Conservation (phyloP, 2,329 filamentous ascomycete genomes). For the Didymella sp. region DNA sequence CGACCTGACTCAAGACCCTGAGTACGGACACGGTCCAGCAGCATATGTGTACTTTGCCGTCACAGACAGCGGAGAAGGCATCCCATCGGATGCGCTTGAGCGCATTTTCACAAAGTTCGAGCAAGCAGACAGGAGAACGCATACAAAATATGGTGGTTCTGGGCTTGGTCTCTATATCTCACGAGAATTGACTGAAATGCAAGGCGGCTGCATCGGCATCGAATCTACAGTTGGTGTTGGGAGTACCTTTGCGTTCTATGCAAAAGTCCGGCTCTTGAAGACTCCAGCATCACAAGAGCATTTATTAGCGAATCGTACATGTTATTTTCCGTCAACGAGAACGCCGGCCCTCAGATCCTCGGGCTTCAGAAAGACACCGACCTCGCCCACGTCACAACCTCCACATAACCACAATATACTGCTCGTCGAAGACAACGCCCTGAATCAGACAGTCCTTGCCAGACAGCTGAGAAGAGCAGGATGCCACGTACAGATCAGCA, state of each 20-base stretch:
- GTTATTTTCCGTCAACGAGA: not conserved
- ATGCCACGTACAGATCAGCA: constrained; percentile 33
- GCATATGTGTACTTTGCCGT: constrained; percentile 7
- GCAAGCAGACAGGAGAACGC: constrained; percentile 26
- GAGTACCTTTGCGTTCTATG: constrained; percentile 37
- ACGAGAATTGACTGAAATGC: constrained; percentile 34
- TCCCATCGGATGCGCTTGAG: not conserved
- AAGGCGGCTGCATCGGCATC: constrained; percentile 36
- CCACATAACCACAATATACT: constrained; percentile 20
- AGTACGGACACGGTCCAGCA: constrained; percentile 6
- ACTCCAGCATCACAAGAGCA: not conserved
- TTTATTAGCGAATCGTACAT: not conserved
- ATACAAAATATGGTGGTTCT: constrained; percentile 32
- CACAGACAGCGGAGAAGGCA: constrained; percentile 6
- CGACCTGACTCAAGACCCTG: constrained; percentile 8
- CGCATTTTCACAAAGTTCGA: constrained; percentile 16
- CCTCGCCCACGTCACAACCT: not conserved
- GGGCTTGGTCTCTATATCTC: constrained; percentile 36
- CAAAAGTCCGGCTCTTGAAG: constrained; percentile 19
- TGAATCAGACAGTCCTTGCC: constrained; percentile 40
- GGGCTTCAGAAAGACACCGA: not conserved
- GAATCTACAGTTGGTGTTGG: constrained; percentile 25
- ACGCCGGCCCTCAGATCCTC: not conserved
- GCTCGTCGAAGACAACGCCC: constrained; percentile 43
- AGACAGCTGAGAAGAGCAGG: constrained; percentile 32